These are phyloP conservation scores for Penicillium tannophilum DNA, from an alignment of 495 filamentous ascomycete genomes.

Conservation along the genomic window DNA sequence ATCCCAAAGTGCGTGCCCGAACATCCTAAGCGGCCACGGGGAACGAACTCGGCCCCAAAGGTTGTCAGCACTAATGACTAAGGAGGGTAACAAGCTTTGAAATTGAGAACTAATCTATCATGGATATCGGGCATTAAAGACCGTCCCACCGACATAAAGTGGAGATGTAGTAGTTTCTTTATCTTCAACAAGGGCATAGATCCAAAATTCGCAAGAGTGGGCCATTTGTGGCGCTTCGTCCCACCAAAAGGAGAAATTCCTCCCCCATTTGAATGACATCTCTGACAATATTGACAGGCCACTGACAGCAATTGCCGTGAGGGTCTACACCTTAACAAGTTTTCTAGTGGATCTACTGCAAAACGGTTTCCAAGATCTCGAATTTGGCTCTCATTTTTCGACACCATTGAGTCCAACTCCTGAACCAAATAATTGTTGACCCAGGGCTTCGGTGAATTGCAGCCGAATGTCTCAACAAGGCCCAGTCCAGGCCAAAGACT, in stretches of 20 bases:
- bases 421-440: background rate
- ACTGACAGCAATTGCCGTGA: background rate
- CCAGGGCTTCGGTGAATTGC: background rate
- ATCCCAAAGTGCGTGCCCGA: background rate
- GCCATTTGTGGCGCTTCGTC: background rate
- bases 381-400: background rate
- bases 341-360: background rate
- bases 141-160: background rate
- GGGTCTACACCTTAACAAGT: background rate
- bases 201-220: background rate
- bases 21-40: background rate
- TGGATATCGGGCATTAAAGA: background rate
- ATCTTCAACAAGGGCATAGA: background rate
- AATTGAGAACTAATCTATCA: background rate
- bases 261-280: background rate
- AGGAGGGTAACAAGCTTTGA: background rate
- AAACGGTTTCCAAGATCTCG: background rate
- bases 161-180: background rate
- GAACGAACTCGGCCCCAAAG: background rate
- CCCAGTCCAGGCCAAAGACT: constrained; percentile 3
- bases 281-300: background rate
- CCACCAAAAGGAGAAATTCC: background rate
- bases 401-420: no score
- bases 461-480: background rate
- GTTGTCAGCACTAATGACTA: background rate